Evolutionary conservation across 495 filamentous ascomycete genomes (phyloP), one percentile per base, ranked within the genome.

Genomic region (Tuber microsphaerosporum): DNA sequence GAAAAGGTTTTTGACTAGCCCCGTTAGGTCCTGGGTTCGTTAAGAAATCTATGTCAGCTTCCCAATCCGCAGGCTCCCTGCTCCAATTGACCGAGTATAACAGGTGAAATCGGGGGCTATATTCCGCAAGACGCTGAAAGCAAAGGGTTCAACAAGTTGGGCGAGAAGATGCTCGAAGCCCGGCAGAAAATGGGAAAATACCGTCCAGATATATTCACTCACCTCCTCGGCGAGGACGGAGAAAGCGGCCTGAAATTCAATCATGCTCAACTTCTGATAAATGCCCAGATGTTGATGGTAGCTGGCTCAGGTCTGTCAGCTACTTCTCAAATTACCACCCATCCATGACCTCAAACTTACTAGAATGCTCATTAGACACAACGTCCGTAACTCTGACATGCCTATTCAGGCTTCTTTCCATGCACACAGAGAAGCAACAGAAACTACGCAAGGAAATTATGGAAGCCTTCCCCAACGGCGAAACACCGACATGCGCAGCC

Each of bases 391-490:
- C 56, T 8, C 26, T 65, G 4, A 34, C 56, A 1, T 65, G 56
- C 26, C 26, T 65, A 34, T 65, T 65, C 56, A 65, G 56, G 14
- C 56, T 65, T 17, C 56, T 65, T 65, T 31, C 56, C 12, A 65
- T 65, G 56, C 56, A 65, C 56, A 12, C 26, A 4, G 56, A 65
- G 56, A 65, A 65, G 56, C 56, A 84, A 14, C 48, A 70, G 16
- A 83, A 82, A 41, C 45, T 86, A 20, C 79, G 83, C 10, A 70
- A 73, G 22, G 85, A 85, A 44, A 79, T 87, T 7, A 74, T 65
- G 0, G 72, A 73, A 1, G 75, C 74, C 5, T 43, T 81, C 74
- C 45, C 48, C 71, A 10, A 70, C 73, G 39, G 80, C 73, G 71
- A 12, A 74, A 75, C 17, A 3, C 71, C 46, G 22, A 51, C 31